Evolutionary conservation across 2,329 filamentous ascomycete species (phyloP), one percentile per base, ranked within the genome.

Genomic region (Sordariomycetes sp.): DNA sequence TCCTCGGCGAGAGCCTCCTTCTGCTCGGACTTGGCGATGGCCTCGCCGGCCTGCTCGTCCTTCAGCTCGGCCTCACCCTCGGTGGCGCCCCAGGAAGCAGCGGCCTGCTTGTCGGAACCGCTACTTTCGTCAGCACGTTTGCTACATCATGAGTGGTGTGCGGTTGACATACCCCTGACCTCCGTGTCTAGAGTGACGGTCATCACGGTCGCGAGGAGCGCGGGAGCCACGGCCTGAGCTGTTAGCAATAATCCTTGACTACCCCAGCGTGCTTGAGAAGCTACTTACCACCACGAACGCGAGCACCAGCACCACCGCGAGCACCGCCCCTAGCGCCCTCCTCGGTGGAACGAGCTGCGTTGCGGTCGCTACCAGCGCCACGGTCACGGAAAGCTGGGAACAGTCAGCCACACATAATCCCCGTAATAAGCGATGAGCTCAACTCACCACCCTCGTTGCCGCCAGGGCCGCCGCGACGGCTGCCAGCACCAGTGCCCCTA

Each of bases 21-120:
- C 66, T 86, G 75, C 56, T 96, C 90, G 45, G 72, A 68, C 64
- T 86, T 75, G 47, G 92, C 92, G 49, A 95, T 93, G 50, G 77
- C 82, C 61, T 93, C 87, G 50, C 83, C 92, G 49, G 82, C 86
- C 64, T 86, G 77, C 74, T 96, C 92, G 52, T 96, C 92, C 55
- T 83, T 83, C 66, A 83, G 79, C 67, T 93, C 86, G 55, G 82
- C 82, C 42, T 80, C 69, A 52, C 87, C 92, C 55, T 86, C 82
- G 49, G 74, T 72, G 54, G 76, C 80, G 51, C 90, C 92, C 87
- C 90, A 96, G 50, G 85, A 83, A 62, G 90, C 84, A 55, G 79
- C 83, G 57, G 82, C 79, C 65, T 90, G 82, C 77, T 93, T 93
- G 51, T 86, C 82, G 54, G 83, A 82, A 45, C 85, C 82, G 53